These are phyloP conservation scores for Heliamphora pulchella DNA, from an alignment of 179 eudicot genomes.

Conservation along the genomic window DNA sequence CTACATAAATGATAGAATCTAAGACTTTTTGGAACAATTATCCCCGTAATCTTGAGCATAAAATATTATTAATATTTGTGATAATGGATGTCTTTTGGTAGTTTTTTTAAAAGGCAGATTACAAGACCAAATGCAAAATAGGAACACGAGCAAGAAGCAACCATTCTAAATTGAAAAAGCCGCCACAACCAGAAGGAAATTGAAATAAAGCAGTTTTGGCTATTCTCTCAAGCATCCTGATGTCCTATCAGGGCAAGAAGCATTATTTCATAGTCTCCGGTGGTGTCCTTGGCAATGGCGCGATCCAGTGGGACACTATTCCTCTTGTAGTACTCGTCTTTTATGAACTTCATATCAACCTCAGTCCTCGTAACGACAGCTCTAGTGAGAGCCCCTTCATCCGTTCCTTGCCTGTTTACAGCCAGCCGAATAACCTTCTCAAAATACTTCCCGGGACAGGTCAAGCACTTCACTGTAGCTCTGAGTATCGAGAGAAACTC, in stretches of 20 bases:
- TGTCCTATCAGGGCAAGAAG: slow-evolving; percentile 65
- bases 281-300: slow-evolving; percentile 69
- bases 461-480: slow-evolving; percentile 24
- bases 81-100: neutral
- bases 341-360: slow-evolving; percentile 57
- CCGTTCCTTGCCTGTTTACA: slow-evolving; percentile 49
- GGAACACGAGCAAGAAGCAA: slow-evolving; percentile 2
- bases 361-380: slow-evolving; percentile 74
- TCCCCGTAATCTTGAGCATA: neutral
- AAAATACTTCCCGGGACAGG: slow-evolving; percentile 18
- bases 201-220: neutral
- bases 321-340: slow-evolving; percentile 62
- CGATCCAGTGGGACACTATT: slow-evolving; percentile 58
- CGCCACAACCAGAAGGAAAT: neutral
- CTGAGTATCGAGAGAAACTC: slow-evolving; percentile 41
- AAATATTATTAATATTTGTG: neutral
- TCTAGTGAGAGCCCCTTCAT: slow-evolving; percentile 73
- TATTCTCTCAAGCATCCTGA: slow-evolving; percentile 31
- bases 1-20: neutral
- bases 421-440: slow-evolving; percentile 17
- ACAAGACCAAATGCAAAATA: neutral
- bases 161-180: neutral
- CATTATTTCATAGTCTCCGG: slow-evolving; percentile 70
- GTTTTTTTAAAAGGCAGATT: neutral
- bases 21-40: neutral